Base-by-base conservation (phyloP, 345 rosid species). In the Balakata baccata region DNA sequence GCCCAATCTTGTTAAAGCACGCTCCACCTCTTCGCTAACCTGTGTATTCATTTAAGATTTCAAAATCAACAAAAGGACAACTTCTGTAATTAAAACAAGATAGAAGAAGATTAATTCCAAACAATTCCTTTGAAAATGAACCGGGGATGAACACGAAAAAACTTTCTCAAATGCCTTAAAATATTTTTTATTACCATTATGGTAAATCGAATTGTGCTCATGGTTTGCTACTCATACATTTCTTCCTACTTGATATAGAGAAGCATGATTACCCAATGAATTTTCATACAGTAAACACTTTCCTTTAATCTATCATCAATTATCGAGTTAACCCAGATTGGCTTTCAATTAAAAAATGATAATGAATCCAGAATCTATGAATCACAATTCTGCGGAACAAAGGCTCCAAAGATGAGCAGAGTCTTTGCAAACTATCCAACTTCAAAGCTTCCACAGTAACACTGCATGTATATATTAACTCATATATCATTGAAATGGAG, bases 1-100 rank as follows among this genome's bases (percentile, higher is more conserved):
- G 61, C 87, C 90, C 81, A 94, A 68, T 80, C 86, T 90, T 50
- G 93, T 82, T 74, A 94, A 81, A 65, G 97, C 97, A 49, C 94
- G 89, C 79, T 92, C 98, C 61, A 94, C 88, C 77, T 94, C 98
- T 87, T 94, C 98, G 7, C 97, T 94, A 69, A 94, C 98, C 96
- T 94, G 83, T 81, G 58, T 39, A 23, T 66, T 59, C 74, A 72
- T 45, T 64, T 37, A 29, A 57, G 62, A 60, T 46, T 38, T 12
- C 43, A 64, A 64, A 51, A 78, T 73, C 51, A 79, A 51, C 11
- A 50, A 61, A 38, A 37, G 29, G 3, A n/a, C 3, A 49, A 12
- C 38, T 22, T 16, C 6, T 8, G 22, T 3, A 39, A 16, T 22
- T 47, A 7, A 16, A 52, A 17, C 14, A 29, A 50, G 53, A 50